Conservation (phyloP, 495 filamentous ascomycete species). For the Acidomyces sp. region DNA sequence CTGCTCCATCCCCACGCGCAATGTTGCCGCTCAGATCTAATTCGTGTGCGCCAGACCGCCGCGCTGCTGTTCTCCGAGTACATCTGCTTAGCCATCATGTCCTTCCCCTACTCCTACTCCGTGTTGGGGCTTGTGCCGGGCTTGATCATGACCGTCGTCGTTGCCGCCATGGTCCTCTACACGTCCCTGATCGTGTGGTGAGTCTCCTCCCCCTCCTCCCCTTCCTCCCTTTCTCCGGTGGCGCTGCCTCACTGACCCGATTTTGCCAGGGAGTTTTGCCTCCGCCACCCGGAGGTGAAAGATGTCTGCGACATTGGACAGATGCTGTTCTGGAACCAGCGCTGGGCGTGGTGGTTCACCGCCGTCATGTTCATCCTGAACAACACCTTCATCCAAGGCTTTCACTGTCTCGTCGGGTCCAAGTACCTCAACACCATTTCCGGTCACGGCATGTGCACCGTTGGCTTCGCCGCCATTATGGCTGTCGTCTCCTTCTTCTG, state of each 20-base stretch:
- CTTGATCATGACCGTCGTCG: constrained; percentile 64
- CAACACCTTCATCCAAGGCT: constrained; percentile 77
- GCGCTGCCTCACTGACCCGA: too few relatives aligned
- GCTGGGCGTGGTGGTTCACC: constrained; percentile 69
- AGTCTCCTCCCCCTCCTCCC: too few relatives aligned
- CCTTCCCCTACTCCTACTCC: constrained; percentile 81
- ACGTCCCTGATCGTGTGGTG: constrained; percentile 74
- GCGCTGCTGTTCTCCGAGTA: constrained; percentile 83
- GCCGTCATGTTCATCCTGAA: constrained; percentile 82
- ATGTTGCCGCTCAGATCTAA: too few relatives aligned
- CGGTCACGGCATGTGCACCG: constrained; percentile 49
- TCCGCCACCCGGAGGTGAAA: constrained; percentile 72
- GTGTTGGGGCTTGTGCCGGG: constrained; percentile 76
- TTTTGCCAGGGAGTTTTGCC: constrained; percentile 62
- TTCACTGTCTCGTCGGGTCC: constrained; percentile 67
- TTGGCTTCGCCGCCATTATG: constrained; percentile 58
- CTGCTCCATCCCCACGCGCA: too few relatives aligned
- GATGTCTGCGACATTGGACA: constrained; percentile 88
- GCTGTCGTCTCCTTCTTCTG: constrained; percentile 57
- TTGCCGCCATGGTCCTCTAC: constrained; percentile 64
- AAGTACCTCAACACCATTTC: constrained; percentile 80
- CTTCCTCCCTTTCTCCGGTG: too few relatives aligned
- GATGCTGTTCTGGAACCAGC: constrained; percentile 69
- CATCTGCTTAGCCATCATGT: constrained; percentile 90
- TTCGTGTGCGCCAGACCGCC: constrained; percentile 49